Conservation (phyloP, 768 basidiomycete genomes). For the Leccinum rimulosum region DNA sequence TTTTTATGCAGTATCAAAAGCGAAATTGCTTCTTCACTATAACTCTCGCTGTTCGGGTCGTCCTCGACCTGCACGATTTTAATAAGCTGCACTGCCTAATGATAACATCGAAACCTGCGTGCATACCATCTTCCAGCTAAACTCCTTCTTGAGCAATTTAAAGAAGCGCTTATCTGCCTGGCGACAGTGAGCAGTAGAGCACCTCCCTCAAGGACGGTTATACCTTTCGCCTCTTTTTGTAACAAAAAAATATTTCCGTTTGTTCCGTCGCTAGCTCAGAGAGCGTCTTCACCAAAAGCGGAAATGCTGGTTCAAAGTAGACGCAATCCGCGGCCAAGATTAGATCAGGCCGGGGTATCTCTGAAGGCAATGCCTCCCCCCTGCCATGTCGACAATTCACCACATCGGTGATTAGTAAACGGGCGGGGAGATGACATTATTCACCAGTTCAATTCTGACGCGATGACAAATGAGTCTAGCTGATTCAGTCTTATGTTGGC, state of each 20-base stretch:
- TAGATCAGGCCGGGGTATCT: constrained; percentile 54
- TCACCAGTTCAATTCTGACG: constrained; percentile 82
- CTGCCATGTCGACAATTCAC: constrained; percentile 36
- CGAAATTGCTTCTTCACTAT: constrained; percentile 65
- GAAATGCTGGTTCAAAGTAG: constrained; percentile 92
- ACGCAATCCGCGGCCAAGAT: constrained; percentile 94
- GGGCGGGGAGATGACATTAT: constrained; percentile 21
- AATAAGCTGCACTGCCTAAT: constrained; percentile 1
- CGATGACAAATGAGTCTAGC: constrained; percentile 49
- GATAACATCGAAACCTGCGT: background rate
- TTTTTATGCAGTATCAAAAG: constrained; percentile 43
- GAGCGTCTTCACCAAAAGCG: constrained; percentile 79
- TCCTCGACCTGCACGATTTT: constrained; percentile 49
- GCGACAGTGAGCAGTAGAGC: constrained; percentile 3
- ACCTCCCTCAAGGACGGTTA: background rate
- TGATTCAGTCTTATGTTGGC: constrained; percentile 69
- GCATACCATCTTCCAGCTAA: constrained; percentile 65
- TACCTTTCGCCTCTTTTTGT: constrained; percentile 91
- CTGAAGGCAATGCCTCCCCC: constrained; percentile 57
- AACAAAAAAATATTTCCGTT: constrained; percentile 84
- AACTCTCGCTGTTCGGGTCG: constrained; percentile 56
- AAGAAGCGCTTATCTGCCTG: constrained; percentile 92
- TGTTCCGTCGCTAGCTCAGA: constrained; percentile 52
- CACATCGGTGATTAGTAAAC: background rate
- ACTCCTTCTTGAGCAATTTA: constrained; percentile 69